Evolutionary conservation across 345 rosid genomes (phyloP).

Genomic region (Reutealis trisperma): DNA sequence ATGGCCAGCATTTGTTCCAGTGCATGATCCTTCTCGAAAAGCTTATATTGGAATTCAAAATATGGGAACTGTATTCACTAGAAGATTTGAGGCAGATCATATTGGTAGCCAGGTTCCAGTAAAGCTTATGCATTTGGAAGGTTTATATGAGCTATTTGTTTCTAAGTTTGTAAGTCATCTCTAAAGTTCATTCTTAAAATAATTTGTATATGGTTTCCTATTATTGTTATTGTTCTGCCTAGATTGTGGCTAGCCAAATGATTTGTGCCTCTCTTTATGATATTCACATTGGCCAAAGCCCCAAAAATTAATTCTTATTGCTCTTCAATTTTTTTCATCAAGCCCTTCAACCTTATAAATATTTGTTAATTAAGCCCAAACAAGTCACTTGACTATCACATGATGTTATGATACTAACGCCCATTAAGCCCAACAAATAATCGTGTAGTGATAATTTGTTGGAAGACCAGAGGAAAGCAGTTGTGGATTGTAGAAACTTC

Average conservation of each 20-base stretch:
- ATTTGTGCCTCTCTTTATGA: not conserved
- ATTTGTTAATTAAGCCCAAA: too few relatives aligned
- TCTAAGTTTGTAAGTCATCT: conserved; percentile 85
- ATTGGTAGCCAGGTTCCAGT: conserved; percentile 93
- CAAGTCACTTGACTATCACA: too few relatives aligned
- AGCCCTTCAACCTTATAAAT: too few relatives aligned
- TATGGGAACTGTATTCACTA: conserved; percentile 85
- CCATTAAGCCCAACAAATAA: too few relatives aligned
- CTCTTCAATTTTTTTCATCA: too few relatives aligned
- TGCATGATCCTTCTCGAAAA: conserved; percentile 88
- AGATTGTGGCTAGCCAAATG: not conserved
- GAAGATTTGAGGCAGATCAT: conserved; percentile 93
- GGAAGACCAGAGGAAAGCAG: too few relatives aligned
- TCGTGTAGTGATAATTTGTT: too few relatives aligned
- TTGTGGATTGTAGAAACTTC: too few relatives aligned
- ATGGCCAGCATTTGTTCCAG: conserved; percentile 98
- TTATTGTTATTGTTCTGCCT: not conserved
- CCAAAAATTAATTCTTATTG: too few relatives aligned
- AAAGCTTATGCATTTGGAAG: conserved; percentile 95
- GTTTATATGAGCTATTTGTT: conserved; percentile 84
- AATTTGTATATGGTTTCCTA: not conserved
- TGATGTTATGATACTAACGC: too few relatives aligned
- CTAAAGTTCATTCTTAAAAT: conserved; percentile 5
- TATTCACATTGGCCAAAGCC: too few relatives aligned
- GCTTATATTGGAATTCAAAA: conserved; percentile 92